Evolutionary conservation across 371 early-diverging fungal genomes (phyloP).

Genomic region (Mucor plumbeus): DNA sequence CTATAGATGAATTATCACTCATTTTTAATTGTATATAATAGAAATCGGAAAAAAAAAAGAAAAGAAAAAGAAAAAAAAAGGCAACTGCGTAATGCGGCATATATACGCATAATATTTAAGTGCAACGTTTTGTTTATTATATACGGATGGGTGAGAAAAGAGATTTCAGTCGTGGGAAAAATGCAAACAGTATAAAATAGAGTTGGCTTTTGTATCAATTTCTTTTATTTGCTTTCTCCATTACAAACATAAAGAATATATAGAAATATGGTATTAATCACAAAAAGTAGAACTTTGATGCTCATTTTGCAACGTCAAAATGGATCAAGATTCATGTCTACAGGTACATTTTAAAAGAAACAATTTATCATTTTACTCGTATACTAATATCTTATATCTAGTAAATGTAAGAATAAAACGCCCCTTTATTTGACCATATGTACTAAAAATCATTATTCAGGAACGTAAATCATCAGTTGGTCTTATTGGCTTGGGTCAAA

Average conservation of each 20-base stretch:
- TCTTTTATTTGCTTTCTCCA: not conserved
- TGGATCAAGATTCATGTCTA: slow-evolving; percentile 19
- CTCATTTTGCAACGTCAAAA: slow-evolving; percentile 5
- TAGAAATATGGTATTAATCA: slow-evolving; percentile 11
- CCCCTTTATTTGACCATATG: not conserved
- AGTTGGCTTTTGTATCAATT: not conserved
- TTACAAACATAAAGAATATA: not conserved
- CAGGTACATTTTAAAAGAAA: slow-evolving; percentile 13
- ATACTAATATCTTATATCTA: not conserved
- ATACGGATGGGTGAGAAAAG: not conserved
- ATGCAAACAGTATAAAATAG: not conserved
- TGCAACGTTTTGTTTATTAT: not conserved
- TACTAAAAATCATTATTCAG: slow-evolving; percentile 19
- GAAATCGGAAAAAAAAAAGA: not conserved
- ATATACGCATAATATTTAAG: too few relatives aligned
- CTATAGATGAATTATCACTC: not conserved
- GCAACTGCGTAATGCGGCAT: not conserved
- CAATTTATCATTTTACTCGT: not conserved
- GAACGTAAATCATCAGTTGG: slow-evolving; percentile 66
- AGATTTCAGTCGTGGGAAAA: too few relatives aligned
- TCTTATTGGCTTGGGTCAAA: slow-evolving; percentile 95
- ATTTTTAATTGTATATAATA: not conserved
- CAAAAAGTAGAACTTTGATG: not conserved
- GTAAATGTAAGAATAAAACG: slow-evolving; percentile 3
- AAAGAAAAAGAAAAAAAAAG: not conserved